Conservation (phyloP, 2,329 filamentous ascomycete species). For the Diaporthe sp. region DNA sequence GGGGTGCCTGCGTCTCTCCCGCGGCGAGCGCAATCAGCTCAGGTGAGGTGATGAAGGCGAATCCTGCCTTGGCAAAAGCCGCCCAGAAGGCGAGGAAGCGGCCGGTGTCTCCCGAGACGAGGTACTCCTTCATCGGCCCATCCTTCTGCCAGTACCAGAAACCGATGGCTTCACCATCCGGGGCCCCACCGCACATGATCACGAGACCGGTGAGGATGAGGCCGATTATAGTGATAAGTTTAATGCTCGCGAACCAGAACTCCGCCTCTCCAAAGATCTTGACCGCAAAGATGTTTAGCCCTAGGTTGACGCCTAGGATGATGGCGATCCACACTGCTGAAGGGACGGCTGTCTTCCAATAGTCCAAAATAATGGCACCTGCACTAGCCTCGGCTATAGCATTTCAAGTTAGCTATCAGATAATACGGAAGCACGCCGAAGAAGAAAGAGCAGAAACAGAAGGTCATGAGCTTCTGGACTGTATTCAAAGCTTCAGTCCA, state of each 20-base stretch:
- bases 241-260: conserved; percentile 46
- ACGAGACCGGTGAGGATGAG: conserved; percentile 40
- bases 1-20: conserved; percentile 74
- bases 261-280: conserved; percentile 43
- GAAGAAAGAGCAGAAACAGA: no score
- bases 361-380: conserved; percentile 60
- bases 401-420: background rate
- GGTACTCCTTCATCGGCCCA: conserved; percentile 63
- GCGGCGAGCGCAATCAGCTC: conserved; percentile 74
- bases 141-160: conserved; percentile 56
- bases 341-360: conserved; percentile 39
- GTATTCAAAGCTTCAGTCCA: no score
- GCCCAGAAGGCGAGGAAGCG: conserved; percentile 72
- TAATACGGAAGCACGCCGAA: no score
- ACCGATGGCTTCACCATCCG: conserved; percentile 44
- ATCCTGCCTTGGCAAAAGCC: conserved; percentile 69
- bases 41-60: conserved; percentile 73
- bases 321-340: conserved; percentile 42
- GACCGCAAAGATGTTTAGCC: conserved; percentile 40
- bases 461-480: background rate
- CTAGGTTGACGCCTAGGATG: conserved; percentile 38
- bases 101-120: conserved; percentile 61
- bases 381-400: conserved; percentile 57
- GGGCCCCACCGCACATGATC: conserved; percentile 41
- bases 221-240: conserved; percentile 43